Percentiles rank a stretch among this genome's conserved stretches.
phyloP scores from a whole-genome alignment of 2,329 filamentous ascomycete genomes.

The Phyllosticta citriasiana region DNA sequence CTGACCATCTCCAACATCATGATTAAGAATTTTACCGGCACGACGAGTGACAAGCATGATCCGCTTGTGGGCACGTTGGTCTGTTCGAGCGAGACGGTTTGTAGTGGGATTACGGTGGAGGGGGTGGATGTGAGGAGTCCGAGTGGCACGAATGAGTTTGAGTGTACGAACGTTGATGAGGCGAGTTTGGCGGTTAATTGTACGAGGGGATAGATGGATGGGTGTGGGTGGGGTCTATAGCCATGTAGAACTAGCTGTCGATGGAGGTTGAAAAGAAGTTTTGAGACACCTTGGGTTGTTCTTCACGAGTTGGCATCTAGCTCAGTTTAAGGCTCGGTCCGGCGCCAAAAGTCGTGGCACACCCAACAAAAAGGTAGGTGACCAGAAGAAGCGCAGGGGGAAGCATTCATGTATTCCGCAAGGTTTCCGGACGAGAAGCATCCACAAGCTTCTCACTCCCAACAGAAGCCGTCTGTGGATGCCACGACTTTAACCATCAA shows the following conservation, averaged over 20 bases:
- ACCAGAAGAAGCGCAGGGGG: not conserved
- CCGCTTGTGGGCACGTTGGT: constrained; percentile 35
- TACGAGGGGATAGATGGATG: not conserved
- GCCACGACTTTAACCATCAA: no score
- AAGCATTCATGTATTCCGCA: no score
- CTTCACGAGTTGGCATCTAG: no score
- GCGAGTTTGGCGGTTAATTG: constrained; percentile 1
- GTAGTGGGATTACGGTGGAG: constrained; percentile 43
- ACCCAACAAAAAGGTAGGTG: not conserved
- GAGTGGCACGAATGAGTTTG: constrained; percentile 4
- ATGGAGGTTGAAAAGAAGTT: not conserved
- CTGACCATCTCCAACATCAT: constrained; percentile 46
- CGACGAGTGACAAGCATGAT: constrained; percentile 37
- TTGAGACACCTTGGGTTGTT: no score
- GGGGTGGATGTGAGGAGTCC: constrained; percentile 44
- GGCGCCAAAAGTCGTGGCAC: not conserved
- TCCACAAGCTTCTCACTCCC: no score
- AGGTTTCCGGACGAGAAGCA: no score
- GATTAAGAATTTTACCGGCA: constrained; percentile 48
- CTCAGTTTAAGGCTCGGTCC: no score
- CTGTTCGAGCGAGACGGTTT: constrained; percentile 36
- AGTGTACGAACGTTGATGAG: constrained; percentile 6
- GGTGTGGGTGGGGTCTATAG: not conserved
- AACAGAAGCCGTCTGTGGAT: no score
- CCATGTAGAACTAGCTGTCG: not conserved